Evolutionary conservation across 164 flowering plant species (phyloP).

Genomic region (Umbilicus rupestris): DNA sequence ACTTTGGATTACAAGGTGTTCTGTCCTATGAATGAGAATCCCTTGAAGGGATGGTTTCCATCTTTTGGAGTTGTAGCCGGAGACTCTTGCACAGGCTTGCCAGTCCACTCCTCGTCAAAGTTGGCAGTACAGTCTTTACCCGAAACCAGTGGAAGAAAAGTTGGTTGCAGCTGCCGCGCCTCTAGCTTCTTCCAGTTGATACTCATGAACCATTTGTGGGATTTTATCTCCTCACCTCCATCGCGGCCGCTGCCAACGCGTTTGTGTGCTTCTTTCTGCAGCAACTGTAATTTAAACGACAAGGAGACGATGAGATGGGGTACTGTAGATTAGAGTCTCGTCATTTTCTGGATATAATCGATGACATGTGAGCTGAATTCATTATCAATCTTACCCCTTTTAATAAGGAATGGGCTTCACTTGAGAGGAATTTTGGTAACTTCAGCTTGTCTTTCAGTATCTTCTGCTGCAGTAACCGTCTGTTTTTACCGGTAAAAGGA

Average conservation of each 20-base stretch:
- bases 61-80: slow-evolving; percentile 68
- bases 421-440: slow-evolving; percentile 63
- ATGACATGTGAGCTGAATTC: neutral
- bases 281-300: slow-evolving; percentile 54
- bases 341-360: no score
- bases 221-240: slow-evolving; percentile 68
- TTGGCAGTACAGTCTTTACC: slow-evolving; percentile 73
- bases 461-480: slow-evolving; percentile 69
- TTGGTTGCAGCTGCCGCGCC: slow-evolving; percentile 53
- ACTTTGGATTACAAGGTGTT: slow-evolving; percentile 12
- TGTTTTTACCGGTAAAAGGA: slow-evolving; percentile 56
- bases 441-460: slow-evolving; percentile 82
- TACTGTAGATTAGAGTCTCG: no score
- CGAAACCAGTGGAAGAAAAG: slow-evolving; percentile 68
- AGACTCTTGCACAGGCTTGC: slow-evolving; percentile 60
- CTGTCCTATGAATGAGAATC: slow-evolving; percentile 36
- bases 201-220: slow-evolving; percentile 76
- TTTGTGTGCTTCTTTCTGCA: slow-evolving; percentile 66
- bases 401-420: slow-evolving; percentile 79
- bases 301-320: no score
- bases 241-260: slow-evolving; percentile 68
- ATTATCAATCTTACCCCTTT: slow-evolving; percentile 51
- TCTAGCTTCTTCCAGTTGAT: slow-evolving; percentile 87
- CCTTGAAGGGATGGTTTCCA: slow-evolving; percentile 32
- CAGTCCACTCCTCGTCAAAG: slow-evolving; percentile 74